Base-by-base conservation (phyloP, 768 basidiomycete species). In the Mycena filopes region DNA sequence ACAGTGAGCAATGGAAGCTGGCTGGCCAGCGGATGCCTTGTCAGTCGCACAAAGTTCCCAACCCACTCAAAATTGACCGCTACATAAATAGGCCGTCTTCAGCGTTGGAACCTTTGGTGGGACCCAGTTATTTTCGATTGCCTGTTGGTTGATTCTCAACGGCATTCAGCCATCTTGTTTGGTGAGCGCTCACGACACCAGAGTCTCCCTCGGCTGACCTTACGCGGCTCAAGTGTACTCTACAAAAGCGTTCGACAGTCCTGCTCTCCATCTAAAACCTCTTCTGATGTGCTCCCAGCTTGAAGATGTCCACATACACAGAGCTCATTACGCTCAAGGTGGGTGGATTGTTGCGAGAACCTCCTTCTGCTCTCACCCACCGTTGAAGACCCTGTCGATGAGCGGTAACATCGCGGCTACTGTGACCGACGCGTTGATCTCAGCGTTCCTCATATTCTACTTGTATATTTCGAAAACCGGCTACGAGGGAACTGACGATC, bases 401-500 rank as follows among this genome's bases (percentile, higher is more conserved):
- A 53, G 55, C 29, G 66, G 64, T 51, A 66, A 69, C 38, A 62
- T 69, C 16, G 43, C 54, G 1, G 55, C 68, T 23, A 64, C 68
- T 10, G 55, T 49, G 7, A 55, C 68, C 28, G 60, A 69, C 56
- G 53, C 58, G 13, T 21, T 60, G 1, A 69, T 69, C 9, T 65
- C 64, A 15, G 21, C 18, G 4, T 55, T 61, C 2, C 42, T 69
- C 45, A 46, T 69, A 4, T 62, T 58, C 50, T 59, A 62, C n/a
- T 42, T 69, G 12, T 56, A 61, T 15, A 63, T 38, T 40, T 55
- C 68, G 1, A 69, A 66, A 21, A 69, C 49, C 11, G 48, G 63
- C 2, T 50, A 56, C 33, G 41, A 33, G 18, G 49, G 43, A 18
- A 62, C 68, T 4, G 60, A 69, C 56, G 51, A 57, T 33, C 62